Conservation (phyloP, 1,284 basidiomycete genomes). For the Ustilago hordei region DNA sequence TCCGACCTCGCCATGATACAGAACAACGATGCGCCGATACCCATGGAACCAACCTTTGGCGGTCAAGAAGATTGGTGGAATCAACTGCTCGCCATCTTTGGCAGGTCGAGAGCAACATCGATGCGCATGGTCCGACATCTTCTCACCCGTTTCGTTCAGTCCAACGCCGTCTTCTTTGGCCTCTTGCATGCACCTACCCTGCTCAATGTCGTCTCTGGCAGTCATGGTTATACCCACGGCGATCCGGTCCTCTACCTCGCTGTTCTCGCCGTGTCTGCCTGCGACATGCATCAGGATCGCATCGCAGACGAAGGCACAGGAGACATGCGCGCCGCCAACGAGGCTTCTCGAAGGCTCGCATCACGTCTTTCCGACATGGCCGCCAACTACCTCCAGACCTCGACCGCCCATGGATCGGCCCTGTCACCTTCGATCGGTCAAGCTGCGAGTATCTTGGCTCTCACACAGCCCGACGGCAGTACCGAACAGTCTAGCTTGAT, state of each 20-base stretch:
- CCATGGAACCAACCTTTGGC: slow-evolving; percentile 31
- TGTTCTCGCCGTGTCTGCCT: slow-evolving; percentile 48
- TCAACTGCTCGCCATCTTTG: slow-evolving; percentile 29
- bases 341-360: slow-evolving; percentile 33
- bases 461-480: slow-evolving; percentile 49
- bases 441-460: slow-evolving; percentile 50
- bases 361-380: slow-evolving; percentile 32
- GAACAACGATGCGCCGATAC: slow-evolving; percentile 34
- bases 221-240: slow-evolving; percentile 21
- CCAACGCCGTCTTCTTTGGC: slow-evolving; percentile 57
- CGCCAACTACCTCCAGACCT: slow-evolving; percentile 38
- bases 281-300: slow-evolving; percentile 46
- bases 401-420: slow-evolving; percentile 24
- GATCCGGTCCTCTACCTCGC: slow-evolving; percentile 52
- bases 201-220: slow-evolving; percentile 29
- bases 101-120: slow-evolving; percentile 19
- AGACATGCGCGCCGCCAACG: slow-evolving; percentile 43
- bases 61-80: slow-evolving; percentile 40
- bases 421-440: slow-evolving; percentile 42
- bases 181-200: slow-evolving; percentile 50
- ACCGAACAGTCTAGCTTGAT: slow-evolving; percentile 36
- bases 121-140: slow-evolving; percentile 37
- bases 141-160: slow-evolving; percentile 45
- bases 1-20: slow-evolving; percentile 55
- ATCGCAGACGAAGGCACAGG: slow-evolving; percentile 39